Evolutionary conservation across 2,329 filamentous ascomycete genomes (phyloP), one percentile per base, ranked within the genome.

Genomic region (Kalmusia sp.): DNA sequence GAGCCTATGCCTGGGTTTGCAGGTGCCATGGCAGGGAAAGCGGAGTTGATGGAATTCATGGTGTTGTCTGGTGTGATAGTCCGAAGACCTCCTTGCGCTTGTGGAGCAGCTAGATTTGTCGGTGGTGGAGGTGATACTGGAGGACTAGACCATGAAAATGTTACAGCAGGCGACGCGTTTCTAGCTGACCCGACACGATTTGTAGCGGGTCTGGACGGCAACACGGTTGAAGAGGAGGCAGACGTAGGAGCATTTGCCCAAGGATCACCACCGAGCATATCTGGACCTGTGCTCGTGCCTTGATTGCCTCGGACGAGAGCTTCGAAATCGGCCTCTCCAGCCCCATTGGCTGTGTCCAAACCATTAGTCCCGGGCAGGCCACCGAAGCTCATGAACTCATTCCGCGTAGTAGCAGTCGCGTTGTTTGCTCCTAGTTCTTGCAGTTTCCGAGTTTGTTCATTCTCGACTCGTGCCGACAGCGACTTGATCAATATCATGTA

Each of bases 401-500:
- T 87, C 61, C 76, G 84, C 3, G 81, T 76, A 2, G 78, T 79
- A 9, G 78, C 73, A n/a, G 74, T 78, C 69, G 81, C 82, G 24
- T 82, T 79, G 7, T 77, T 82, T 1, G 87, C 85, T 0, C 86
- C 86, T 6, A 98, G 82, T 65, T 97, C 93, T 69, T 93, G 90
- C 3, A 99, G 79, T 69, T 97, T 98, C 67, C 87, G 88, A 6
- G 84, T 89, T 66, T 98, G 95, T 70, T 98, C 95, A 15, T 89
- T 85, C 71, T 99, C 93, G 28, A 99, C 90, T 51, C 87, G 87
- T 15, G 82, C 78, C 1, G 92, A 96, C 4, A 97, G 78, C 0
- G 78, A 83, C 71, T 91, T 96, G 74, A 98, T 96, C 39, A 96
- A 81, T 4, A 86, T 80, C 92, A 98, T 97, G 72, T 96, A 98